A percentile compares a stretch with the other conserved stretches of the same genome.
These are phyloP conservation scores for Pueraria montana DNA, from an alignment of 306 rosid species.

Conservation along the genomic window DNA sequence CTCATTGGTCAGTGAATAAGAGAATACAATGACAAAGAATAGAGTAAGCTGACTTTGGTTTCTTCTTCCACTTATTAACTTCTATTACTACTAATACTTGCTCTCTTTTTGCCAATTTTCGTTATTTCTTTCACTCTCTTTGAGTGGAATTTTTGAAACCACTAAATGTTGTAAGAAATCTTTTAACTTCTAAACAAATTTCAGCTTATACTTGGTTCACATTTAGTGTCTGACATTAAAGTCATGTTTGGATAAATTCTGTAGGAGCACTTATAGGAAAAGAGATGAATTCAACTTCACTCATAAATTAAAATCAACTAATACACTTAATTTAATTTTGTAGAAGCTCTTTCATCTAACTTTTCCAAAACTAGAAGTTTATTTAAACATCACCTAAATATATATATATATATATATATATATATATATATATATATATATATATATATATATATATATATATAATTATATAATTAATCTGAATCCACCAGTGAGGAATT, in stretches of 20 bases:
- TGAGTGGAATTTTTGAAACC: constrained; percentile 1
- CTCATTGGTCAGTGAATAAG: constrained; percentile 27
- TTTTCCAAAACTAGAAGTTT: too few relatives aligned
- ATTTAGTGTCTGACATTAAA: constrained; percentile 10
- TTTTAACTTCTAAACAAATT: background rate
- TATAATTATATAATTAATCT: background rate
- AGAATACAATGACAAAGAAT: background rate
- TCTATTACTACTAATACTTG: background rate
- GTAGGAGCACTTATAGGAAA: background rate
- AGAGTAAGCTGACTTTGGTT: constrained; percentile 13
- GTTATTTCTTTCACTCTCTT: background rate
- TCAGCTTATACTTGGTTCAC: constrained; percentile 19
- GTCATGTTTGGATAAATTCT: background rate
- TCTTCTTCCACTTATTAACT: constrained; percentile 21
- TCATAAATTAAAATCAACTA: background rate
- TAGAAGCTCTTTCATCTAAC: background rate
- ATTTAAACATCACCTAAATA: background rate
- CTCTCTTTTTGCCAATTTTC: background rate
- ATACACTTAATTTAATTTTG: background rate
- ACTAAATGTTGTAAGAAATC: background rate
- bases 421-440: too few relatives aligned
- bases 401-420: too few relatives aligned
- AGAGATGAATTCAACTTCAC: background rate
- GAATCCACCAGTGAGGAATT: background rate
- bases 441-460: too few relatives aligned